phyloP scores from a whole-genome alignment of 176 grass and related monocot species.

The Musa schizocarpa region DNA sequence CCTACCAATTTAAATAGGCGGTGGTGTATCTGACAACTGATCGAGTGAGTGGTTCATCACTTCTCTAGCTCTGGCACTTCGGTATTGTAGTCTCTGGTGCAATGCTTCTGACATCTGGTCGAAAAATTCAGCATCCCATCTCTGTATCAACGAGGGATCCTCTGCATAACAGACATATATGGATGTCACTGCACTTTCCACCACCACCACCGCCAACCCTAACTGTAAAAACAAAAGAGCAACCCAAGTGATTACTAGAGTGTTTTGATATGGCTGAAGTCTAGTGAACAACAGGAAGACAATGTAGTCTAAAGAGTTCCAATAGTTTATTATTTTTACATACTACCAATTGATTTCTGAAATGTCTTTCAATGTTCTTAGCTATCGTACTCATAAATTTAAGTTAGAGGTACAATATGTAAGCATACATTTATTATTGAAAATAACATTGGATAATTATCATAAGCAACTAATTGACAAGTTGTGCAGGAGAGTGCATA shows the following conservation, averaged over 20 bases:
- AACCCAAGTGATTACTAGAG: not conserved
- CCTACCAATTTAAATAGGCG: conserved; percentile 33
- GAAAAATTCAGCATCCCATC: conserved; percentile 89
- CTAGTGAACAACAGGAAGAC: not conserved
- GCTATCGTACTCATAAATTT: too few relatives aligned
- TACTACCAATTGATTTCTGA: too few relatives aligned
- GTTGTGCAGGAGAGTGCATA: too few relatives aligned
- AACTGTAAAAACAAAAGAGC: conserved; percentile 41
- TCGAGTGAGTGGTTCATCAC: conserved; percentile 59
- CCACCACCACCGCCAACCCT: conserved; percentile 75
- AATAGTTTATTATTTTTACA: too few relatives aligned
- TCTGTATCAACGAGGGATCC: conserved; percentile 79
- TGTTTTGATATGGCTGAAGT: not conserved
- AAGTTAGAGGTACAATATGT: too few relatives aligned
- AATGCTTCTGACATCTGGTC: conserved; percentile 59
- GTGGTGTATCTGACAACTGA: conserved; percentile 46
- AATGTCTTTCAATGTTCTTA: too few relatives aligned
- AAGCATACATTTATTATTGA: too few relatives aligned
- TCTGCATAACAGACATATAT: conserved; percentile 95
- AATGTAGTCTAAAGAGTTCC: not conserved
- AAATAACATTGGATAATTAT: too few relatives aligned
- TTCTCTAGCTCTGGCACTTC: conserved; percentile 63
- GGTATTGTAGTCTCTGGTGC: conserved; percentile 75
- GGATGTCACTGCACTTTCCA: conserved; percentile 93
- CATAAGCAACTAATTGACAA: too few relatives aligned